phyloP scores from a whole-genome alignment of 2,329 filamentous ascomycete species.

The Nigrospora sphaerica region DNA sequence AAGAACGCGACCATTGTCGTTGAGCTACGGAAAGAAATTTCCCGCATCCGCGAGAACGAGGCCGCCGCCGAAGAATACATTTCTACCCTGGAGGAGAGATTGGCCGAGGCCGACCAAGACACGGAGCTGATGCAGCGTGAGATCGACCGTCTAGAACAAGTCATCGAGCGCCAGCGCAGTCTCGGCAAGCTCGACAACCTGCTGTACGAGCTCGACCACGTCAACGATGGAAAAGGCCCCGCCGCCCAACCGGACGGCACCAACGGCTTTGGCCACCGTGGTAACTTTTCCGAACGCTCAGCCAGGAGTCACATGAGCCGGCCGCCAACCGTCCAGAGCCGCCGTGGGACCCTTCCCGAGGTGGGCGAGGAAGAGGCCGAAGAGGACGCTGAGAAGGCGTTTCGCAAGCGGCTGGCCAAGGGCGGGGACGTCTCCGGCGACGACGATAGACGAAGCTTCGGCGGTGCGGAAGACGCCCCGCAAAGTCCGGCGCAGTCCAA shows the following conservation, averaged over 20 bases:
- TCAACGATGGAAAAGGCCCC: slow-evolving; percentile 50
- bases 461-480: slow-evolving; percentile 34
- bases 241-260: slow-evolving; percentile 23
- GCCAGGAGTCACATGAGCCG: slow-evolving; percentile 47
- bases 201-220: slow-evolving; percentile 79
- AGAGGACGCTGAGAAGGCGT: slow-evolving; percentile 17
- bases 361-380: slow-evolving; percentile 34
- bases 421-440: not conserved
- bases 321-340: slow-evolving; percentile 33
- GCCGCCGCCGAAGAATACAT: slow-evolving; percentile 92
- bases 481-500: slow-evolving; percentile 73
- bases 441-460: slow-evolving; percentile 1
- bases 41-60: slow-evolving; percentile 83
- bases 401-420: slow-evolving; percentile 2
- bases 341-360: slow-evolving; percentile 49
- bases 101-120: slow-evolving; percentile 94
- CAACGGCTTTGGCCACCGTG: slow-evolving; percentile 36
- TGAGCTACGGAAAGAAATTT: slow-evolving; percentile 86
- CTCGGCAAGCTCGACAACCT: slow-evolving; percentile 91
- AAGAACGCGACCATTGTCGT: slow-evolving; percentile 80
- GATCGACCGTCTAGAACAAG: slow-evolving; percentile 87
- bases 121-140: slow-evolving; percentile 95
- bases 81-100: slow-evolving; percentile 86
- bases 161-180: slow-evolving; percentile 90
- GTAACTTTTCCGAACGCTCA: slow-evolving; percentile 43